Conservation (phyloP, 495 filamentous ascomycete genomes). For the Aspergillus nanangensis region DNA sequence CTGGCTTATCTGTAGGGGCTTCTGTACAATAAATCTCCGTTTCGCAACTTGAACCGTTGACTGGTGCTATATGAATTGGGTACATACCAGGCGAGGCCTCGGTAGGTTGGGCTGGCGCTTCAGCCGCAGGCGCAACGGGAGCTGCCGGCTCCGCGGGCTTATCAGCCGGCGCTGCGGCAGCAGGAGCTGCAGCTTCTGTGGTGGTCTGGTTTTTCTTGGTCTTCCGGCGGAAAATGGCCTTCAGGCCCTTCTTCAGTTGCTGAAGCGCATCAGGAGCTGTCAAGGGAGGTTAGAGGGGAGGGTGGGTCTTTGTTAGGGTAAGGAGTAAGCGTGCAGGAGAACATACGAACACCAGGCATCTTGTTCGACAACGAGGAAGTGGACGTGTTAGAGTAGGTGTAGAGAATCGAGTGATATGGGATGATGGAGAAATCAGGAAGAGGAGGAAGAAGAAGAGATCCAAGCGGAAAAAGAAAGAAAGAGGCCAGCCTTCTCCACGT, state of each 20-base stretch:
- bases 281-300: slow-evolving; percentile 7
- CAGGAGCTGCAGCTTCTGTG: background rate
- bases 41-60: too few relatives aligned
- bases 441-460: background rate
- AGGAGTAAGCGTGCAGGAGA: background rate
- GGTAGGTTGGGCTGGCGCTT: too few relatives aligned
- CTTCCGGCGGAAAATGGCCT: slow-evolving; percentile 23
- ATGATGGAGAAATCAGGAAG: background rate
- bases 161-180: slow-evolving; percentile 8
- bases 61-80: too few relatives aligned
- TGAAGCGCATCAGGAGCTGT: slow-evolving; percentile 17
- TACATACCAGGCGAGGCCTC: too few relatives aligned
- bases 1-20: too few relatives aligned
- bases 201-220: slow-evolving; percentile 15
- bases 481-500: background rate
- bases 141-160: slow-evolving; percentile 7
- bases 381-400: too few relatives aligned
- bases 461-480: background rate
- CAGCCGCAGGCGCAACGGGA: too few relatives aligned
- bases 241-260: slow-evolving; percentile 27
- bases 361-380: too few relatives aligned
- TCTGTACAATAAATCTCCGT: too few relatives aligned
- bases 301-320: background rate
- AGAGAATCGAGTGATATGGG: background rate
- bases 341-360: slow-evolving; percentile 28